A percentile compares a stretch with the other conserved stretches of the same genome.
Evolutionary conservation across 805 yeast genomes (phyloP).

Genomic region (Kodamaea sagamina): DNA sequence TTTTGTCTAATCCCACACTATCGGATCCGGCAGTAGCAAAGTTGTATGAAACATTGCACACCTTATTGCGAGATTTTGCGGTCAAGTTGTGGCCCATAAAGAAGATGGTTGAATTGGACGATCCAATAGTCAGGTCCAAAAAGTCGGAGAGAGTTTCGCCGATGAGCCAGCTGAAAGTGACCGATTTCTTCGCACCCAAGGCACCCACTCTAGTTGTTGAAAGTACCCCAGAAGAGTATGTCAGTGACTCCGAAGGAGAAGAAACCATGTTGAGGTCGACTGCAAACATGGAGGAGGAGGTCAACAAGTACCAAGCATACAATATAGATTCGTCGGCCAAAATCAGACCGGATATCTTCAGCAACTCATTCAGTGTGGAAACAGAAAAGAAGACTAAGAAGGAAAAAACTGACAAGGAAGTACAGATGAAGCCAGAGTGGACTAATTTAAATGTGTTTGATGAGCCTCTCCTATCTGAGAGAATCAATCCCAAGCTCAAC

Average conservation of each 20-base stretch:
- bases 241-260: slow-evolving; percentile 28
- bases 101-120: slow-evolving; percentile 7
- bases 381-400: slow-evolving; percentile 1
- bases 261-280: slow-evolving; percentile 11
- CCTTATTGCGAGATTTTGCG: slow-evolving; percentile 16
- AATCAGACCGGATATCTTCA: slow-evolving; percentile 2
- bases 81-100: slow-evolving; percentile 11
- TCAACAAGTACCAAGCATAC: slow-evolving; percentile 20
- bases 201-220: background rate
- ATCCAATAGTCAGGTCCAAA: slow-evolving; percentile 12
- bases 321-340: slow-evolving; percentile 11
- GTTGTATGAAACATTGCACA: slow-evolving; percentile 9
- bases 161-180: slow-evolving; percentile 13
- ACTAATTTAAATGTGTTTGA: slow-evolving; percentile 30
- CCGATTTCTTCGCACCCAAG: slow-evolving; percentile 13
- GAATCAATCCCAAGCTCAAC: slow-evolving; percentile 24
- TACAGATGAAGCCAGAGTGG: slow-evolving; percentile 7
- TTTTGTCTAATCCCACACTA: background rate
- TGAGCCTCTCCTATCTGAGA: slow-evolving; percentile 28
- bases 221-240: slow-evolving; percentile 18
- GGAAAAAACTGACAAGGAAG: background rate
- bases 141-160: slow-evolving; percentile 12
- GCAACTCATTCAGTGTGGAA: background rate
- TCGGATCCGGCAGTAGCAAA: slow-evolving; percentile 5
- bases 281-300: slow-evolving; percentile 21